Evolutionary conservation across 2,329 filamentous ascomycete genomes (phyloP).

Genomic region (Aspergillus intermedius): DNA sequence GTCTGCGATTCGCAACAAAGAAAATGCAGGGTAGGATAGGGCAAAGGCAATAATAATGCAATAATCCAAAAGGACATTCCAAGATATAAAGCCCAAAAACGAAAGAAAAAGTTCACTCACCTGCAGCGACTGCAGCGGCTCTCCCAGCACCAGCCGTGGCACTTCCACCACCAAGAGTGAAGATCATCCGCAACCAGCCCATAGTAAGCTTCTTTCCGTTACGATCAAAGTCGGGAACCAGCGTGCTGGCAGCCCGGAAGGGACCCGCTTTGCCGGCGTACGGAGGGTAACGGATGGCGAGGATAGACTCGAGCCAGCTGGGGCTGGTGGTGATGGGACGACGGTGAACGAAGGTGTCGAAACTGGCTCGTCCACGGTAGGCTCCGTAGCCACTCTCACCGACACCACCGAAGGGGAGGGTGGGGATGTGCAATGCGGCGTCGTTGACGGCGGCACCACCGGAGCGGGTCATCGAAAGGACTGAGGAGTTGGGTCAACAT

Average conservation of each 20-base stretch:
- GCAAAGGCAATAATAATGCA: conserved; percentile 1
- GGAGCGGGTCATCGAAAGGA: conserved; percentile 58
- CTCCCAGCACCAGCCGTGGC: conserved; percentile 31
- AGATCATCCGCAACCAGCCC: conserved; percentile 33
- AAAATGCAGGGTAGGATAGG: not conserved
- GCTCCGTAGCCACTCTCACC: conserved; percentile 69
- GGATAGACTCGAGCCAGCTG: conserved; percentile 53
- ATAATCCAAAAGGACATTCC: not conserved
- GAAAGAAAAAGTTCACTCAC: conserved; percentile 28
- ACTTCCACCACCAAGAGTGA: conserved; percentile 37
- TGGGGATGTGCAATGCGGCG: conserved; percentile 65
- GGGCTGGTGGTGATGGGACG: conserved; percentile 55
- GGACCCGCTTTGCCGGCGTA: conserved; percentile 52
- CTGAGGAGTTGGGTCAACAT: conserved; percentile 27
- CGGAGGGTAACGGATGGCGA: conserved; percentile 56
- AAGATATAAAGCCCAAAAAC: not conserved
- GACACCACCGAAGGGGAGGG: conserved; percentile 74
- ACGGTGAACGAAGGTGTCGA: conserved; percentile 58
- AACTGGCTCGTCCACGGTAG: conserved; percentile 68
- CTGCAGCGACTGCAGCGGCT: conserved; percentile 29
- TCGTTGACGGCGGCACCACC: conserved; percentile 56
- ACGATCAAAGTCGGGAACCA: conserved; percentile 57
- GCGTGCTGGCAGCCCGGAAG: conserved; percentile 44
- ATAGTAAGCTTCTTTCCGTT: conserved; percentile 41
- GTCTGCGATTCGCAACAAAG: not conserved